Evolutionary conservation across 768 basidiomycete species (phyloP).

Genomic region (Artomyces pyxidatus): DNA sequence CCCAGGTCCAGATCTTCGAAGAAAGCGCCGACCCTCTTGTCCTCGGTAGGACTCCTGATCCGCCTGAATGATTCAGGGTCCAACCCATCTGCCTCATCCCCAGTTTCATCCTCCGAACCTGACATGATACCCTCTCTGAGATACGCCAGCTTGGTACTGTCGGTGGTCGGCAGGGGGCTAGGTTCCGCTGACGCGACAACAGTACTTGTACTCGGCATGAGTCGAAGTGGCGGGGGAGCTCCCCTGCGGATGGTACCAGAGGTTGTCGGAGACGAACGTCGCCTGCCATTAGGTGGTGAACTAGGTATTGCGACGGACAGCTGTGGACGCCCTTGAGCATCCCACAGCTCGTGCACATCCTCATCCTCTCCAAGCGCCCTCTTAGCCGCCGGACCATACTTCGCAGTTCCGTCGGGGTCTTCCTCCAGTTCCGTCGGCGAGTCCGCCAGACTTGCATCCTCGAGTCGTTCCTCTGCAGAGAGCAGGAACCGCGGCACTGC

Average conservation of each 20-base stretch:
- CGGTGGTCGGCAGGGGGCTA: slow-evolving; percentile 29
- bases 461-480: slow-evolving; percentile 15
- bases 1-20: slow-evolving; percentile 41
- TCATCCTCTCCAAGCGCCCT: slow-evolving; percentile 29
- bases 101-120: slow-evolving; percentile 5
- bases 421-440: slow-evolving; percentile 21
- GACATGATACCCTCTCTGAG: slow-evolving; percentile 25
- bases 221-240: slow-evolving; percentile 46
- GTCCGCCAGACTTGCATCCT: slow-evolving; percentile 13
- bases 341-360: slow-evolving; percentile 23
- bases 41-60: slow-evolving; percentile 29
- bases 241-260: slow-evolving; percentile 30
- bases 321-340: slow-evolving; percentile 20
- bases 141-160: slow-evolving; percentile 39
- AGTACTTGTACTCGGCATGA: slow-evolving; percentile 23
- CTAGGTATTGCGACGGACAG: slow-evolving; percentile 32
- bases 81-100: slow-evolving; percentile 3
- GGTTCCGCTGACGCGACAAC: slow-evolving; percentile 28
- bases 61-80: slow-evolving; percentile 15
- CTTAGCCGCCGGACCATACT: slow-evolving; percentile 27
- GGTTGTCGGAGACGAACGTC: slow-evolving; percentile 29
- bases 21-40: slow-evolving; percentile 38
- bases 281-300: slow-evolving; percentile 27
- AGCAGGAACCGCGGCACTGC: slow-evolving; percentile 18
- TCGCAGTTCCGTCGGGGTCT: slow-evolving; percentile 33